phyloP scores from a whole-genome alignment of 2,329 filamentous ascomycete species.

The Fusarium sp. region DNA sequence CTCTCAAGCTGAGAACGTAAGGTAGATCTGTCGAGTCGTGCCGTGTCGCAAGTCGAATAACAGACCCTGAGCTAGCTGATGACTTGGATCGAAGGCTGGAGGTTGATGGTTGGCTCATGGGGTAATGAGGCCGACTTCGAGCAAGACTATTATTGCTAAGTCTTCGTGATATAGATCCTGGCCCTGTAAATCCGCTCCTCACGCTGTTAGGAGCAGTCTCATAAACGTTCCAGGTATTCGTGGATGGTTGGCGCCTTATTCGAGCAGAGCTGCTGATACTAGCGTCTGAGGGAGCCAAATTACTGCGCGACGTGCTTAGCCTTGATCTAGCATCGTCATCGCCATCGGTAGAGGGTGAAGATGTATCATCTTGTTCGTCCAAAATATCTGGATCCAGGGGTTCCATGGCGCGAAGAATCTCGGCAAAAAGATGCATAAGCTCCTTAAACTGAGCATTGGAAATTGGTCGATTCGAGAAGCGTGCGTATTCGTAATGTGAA shows the following conservation, averaged over 20 bases:
- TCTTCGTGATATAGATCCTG: slow-evolving; percentile 45
- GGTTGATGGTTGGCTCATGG: slow-evolving; percentile 49
- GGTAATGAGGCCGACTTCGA: slow-evolving; percentile 52
- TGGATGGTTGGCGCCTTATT: slow-evolving; percentile 51
- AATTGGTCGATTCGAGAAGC: slow-evolving; percentile 78
- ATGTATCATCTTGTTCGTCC: slow-evolving; percentile 37
- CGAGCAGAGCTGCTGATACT: slow-evolving; percentile 47
- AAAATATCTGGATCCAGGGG: slow-evolving; percentile 65
- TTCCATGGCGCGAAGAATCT: slow-evolving; percentile 79
- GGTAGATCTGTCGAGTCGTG: slow-evolving; percentile 46
- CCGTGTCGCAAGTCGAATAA: slow-evolving; percentile 57
- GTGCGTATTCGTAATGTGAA: slow-evolving; percentile 79
- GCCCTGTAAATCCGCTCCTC: slow-evolving; percentile 51
- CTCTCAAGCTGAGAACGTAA: slow-evolving; percentile 49
- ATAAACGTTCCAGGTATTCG: slow-evolving; percentile 55
- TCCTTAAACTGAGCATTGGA: slow-evolving; percentile 75
- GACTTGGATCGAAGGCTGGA: slow-evolving; percentile 50
- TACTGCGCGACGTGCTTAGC: slow-evolving; percentile 51
- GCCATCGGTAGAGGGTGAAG: slow-evolving; percentile 51
- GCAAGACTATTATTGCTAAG: slow-evolving; percentile 53
- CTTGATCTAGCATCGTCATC: slow-evolving; percentile 55
- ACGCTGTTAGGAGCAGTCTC: slow-evolving; percentile 64
- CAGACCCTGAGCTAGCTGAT: slow-evolving; percentile 51
- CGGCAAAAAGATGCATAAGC: slow-evolving; percentile 86
- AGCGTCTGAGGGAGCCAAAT: slow-evolving; percentile 40